Conservation (phyloP, 495 filamentous ascomycete genomes). For the Oleoguttula mirabilis region DNA sequence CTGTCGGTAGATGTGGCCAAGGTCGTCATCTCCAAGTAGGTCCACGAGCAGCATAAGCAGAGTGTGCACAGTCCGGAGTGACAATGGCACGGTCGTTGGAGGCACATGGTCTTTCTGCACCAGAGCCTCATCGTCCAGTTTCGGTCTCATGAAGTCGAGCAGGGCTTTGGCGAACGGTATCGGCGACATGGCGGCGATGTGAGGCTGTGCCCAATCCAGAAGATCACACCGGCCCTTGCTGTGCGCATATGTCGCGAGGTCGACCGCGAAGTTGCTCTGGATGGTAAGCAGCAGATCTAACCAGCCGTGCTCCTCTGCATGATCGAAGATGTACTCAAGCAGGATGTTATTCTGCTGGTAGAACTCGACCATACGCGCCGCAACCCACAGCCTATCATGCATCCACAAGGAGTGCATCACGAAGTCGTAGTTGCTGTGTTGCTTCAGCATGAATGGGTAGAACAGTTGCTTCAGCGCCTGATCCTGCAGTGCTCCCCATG, state of each 20-base stretch:
- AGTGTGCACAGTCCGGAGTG: conserved; percentile 71
- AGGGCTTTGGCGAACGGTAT: conserved; percentile 51
- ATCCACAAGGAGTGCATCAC: conserved; percentile 83
- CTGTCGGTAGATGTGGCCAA: conserved; percentile 58
- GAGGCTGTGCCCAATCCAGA: conserved; percentile 61
- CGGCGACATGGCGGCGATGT: conserved; percentile 42
- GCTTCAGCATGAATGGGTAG: conserved; percentile 48
- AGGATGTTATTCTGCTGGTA: conserved; percentile 64
- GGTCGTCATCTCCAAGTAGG: conserved; percentile 37
- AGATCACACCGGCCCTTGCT: conserved; percentile 68
- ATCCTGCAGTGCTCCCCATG: conserved; percentile 51
- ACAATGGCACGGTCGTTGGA: conserved; percentile 57
- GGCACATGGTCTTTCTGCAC: conserved; percentile 51
- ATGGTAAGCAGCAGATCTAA: conserved; percentile 64
- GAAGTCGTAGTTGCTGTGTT: conserved; percentile 60
- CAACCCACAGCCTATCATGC: conserved; percentile 72
- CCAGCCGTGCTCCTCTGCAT: conserved; percentile 66
- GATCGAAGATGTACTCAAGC: conserved; percentile 71
- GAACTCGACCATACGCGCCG: conserved; percentile 60
- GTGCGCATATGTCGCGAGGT: conserved; percentile 82
- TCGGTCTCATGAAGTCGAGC: conserved; percentile 63
- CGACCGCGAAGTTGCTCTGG: conserved; percentile 69
- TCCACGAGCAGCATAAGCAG: conserved; percentile 70
- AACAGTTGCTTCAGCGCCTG: conserved; percentile 51
- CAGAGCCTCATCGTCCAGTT: conserved; percentile 67